Evolutionary conservation across 108 stramenopile species (phyloP).

Genomic region (Stephanodiscus minutulus): DNA sequence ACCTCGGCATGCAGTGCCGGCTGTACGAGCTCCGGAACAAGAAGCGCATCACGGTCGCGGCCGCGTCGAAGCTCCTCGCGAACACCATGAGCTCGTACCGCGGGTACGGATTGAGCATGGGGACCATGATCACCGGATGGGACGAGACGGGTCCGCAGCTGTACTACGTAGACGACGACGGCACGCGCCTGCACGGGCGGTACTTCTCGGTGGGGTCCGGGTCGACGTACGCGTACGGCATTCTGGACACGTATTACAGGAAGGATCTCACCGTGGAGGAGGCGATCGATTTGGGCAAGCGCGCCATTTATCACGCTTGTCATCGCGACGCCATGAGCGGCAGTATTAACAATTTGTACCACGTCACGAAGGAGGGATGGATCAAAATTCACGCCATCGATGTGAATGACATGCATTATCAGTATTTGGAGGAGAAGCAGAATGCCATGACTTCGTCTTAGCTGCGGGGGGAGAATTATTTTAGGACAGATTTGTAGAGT

Average conservation of each 20-base stretch:
- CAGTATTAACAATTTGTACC: constrained; percentile 94
- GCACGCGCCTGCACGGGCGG: constrained; percentile 95
- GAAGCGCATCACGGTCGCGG: constrained; percentile 97
- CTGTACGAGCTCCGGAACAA: constrained; percentile 97
- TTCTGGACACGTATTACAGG: constrained; percentile 94
- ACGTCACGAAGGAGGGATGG: constrained; percentile 98
- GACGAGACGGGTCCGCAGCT: constrained; percentile 99
- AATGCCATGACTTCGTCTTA: constrained; percentile 65
- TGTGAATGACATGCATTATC: constrained; percentile 98
- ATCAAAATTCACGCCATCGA: constrained; percentile 95
- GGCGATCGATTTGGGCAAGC: constrained; percentile 99
- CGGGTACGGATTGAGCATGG: constrained; percentile 99
- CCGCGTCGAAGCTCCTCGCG: constrained; percentile 96
- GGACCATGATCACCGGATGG: constrained; percentile 98
- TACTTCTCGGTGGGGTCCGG: constrained; percentile 99
- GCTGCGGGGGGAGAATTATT: not conserved
- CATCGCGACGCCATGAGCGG: constrained; percentile 99
- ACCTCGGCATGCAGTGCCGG: constrained; percentile 97
- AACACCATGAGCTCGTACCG: constrained; percentile 97
- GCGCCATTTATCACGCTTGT: constrained; percentile 99
- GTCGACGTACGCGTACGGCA: constrained; percentile 99
- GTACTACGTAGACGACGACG: constrained; percentile 99
- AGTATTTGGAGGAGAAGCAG: constrained; percentile 87
- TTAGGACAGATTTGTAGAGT: not conserved
- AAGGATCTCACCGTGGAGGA: constrained; percentile 97